These are phyloP conservation scores for Trichoderma semiorbis DNA, from an alignment of 2,329 filamentous ascomycete species.

Conservation along the genomic window DNA sequence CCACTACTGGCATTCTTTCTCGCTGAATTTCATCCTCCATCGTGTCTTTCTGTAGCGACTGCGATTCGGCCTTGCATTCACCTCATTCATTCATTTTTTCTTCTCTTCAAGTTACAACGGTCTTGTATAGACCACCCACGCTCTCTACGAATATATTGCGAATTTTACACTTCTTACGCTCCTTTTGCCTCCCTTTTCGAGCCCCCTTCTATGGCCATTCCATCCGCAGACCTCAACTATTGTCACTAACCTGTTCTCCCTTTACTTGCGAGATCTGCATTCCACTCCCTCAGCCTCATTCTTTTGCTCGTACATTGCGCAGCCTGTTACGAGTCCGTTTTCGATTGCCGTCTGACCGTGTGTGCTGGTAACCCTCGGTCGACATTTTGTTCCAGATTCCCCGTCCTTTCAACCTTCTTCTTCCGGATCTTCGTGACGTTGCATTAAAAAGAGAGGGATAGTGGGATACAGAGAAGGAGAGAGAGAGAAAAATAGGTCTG, in stretches of 20 bases:
- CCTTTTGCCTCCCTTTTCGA: conserved; percentile 4
- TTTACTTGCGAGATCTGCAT: conserved; percentile 13
- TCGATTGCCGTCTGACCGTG: background rate
- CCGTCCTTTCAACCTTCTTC: background rate
- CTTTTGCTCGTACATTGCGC: conserved; percentile 6
- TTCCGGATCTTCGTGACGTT: background rate
- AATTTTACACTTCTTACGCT: background rate
- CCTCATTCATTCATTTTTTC: background rate
- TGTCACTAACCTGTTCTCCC: background rate
- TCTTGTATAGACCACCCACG: conserved; percentile 2
- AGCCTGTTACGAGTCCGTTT: background rate
- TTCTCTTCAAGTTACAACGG: background rate
- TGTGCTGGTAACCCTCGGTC: conserved; percentile 13
- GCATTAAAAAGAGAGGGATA: background rate
- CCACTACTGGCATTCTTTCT: background rate
- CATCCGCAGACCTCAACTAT: background rate
- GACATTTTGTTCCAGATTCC: background rate
- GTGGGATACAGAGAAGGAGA: background rate
- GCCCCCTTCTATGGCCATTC: conserved; percentile 15
- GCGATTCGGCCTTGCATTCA: background rate
- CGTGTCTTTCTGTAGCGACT: conserved; percentile 2
- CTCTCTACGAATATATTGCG: conserved; percentile 7
- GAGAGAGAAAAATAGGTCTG: background rate
- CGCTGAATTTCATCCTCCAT: background rate
- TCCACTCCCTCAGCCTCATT: conserved; percentile 9